Evolutionary conservation across 805 yeast genomes (phyloP), one percentile per base, ranked within the genome.

Genomic region (Candida coquimbonensis): DNA sequence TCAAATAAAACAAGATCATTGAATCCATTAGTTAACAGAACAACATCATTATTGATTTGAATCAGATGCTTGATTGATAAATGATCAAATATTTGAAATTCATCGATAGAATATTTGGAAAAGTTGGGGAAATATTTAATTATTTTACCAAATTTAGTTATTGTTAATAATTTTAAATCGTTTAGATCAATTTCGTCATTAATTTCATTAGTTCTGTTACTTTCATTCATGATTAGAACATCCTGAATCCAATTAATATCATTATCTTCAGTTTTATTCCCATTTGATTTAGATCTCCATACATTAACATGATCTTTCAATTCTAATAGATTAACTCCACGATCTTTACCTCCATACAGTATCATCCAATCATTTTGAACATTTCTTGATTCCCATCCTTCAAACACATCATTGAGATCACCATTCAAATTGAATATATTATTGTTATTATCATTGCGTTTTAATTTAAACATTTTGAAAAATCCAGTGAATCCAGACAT

Each of bases 141-240:
- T 9, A 58, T 24, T 35, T 53, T 47, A 1, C 62, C 62, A 47
- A 57, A 58, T 33, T 59, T 44, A 9, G 61, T 50, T 4, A 48
- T 54, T 13, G 57, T 59, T 31, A 55, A 40, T 21, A 58, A 43
- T 21, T 46, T 45, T 33, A 43, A 40, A 6, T 47, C 50, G 11
- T 43, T 46, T n/a, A 29, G 36, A n/a, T 38, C 43, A 7, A 32
- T 24, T n/a, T 43, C 46, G 9, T 42, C 29, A 21, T 49, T 45
- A 1, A 40, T 17, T 4, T 29, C 13, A 2, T 12, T 29, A 13
- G 12, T 11, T 29, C 14, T 11, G 24, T 21, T 6, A 21, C 24
- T 21, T 21, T 21, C 24, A 29, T 29, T 11, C 31, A 55, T 9
- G 4, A 55, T 7, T 6, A 48, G 43, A 16, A 56, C 52, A 31